phyloP scores from a whole-genome alignment of 2,329 filamentous ascomycete genomes.

The Albifimbria verrucaria region DNA sequence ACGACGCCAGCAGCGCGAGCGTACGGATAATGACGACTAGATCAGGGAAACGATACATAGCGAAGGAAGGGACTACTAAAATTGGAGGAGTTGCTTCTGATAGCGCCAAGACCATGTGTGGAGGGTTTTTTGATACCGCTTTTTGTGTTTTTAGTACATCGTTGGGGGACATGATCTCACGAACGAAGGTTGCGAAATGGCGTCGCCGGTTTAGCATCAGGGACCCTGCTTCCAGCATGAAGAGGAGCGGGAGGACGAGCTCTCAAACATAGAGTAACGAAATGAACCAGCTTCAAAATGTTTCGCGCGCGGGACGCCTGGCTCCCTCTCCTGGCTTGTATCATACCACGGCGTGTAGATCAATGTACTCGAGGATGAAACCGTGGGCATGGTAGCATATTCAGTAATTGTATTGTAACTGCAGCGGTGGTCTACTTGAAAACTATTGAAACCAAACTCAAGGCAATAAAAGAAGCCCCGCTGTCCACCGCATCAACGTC shows the following conservation, averaged over 20 bases:
- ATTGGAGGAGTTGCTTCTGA: slow-evolving; percentile 1
- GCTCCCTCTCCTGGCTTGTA: too few species aligned
- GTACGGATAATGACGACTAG: slow-evolving; percentile 56
- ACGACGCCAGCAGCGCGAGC: slow-evolving; percentile 40
- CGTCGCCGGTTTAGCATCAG: slow-evolving; percentile 34
- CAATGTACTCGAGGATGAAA: too few species aligned
- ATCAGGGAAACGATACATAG: slow-evolving; percentile 17
- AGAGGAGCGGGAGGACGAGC: background rate
- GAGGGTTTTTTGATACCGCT: slow-evolving; percentile 14
- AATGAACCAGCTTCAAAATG: background rate
- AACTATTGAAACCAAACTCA: too few species aligned
- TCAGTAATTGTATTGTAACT: too few species aligned
- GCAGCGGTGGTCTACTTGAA: too few species aligned
- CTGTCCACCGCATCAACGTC: too few species aligned
- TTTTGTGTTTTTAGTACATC: slow-evolving; percentile 28
- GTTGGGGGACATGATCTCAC: slow-evolving; percentile 21
- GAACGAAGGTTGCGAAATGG: slow-evolving; percentile 30
- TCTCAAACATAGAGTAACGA: background rate
- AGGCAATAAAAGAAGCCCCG: too few species aligned
- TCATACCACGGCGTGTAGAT: too few species aligned
- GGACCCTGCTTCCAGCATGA: slow-evolving; percentile 14
- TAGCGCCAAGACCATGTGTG: slow-evolving; percentile 5
- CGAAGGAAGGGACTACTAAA: slow-evolving; percentile 8
- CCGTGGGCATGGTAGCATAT: too few species aligned
- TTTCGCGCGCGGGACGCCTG: background rate